Base-by-base conservation (phyloP, 306 rosid genomes). In the Rubus parviflorus region DNA sequence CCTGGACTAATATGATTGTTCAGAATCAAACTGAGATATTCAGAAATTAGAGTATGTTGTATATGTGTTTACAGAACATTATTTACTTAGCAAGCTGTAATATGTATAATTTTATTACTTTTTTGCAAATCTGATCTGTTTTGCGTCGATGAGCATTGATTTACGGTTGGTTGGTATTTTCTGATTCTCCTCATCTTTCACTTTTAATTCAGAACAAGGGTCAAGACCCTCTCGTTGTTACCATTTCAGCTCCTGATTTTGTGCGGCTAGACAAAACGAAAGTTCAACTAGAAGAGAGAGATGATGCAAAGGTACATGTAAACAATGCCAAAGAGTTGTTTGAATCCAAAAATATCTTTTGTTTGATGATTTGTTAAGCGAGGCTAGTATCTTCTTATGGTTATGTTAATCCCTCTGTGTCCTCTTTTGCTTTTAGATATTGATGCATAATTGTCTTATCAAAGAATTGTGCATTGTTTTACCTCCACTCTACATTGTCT, bases 141-240 rank as follows among this genome's bases (percentile, higher is more conserved):
- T 43, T 58, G 6, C 45, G 52, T 78, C 58, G 7, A 15, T 37
- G 17, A 40, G 45, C 68, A 30, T 70, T 49, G 61, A 56, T 16
- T 12, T 51, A 52, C 11, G 46, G 37, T 72, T 30, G 35, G 35
- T 30, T 66, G 42, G 20, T 25, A 47, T 65, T 61, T 80, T 74
- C 90, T 82, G 85, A 87, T 6, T 80, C 88, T 75, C 90, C 87
- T 13, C 75, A 77, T 49, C 85, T 87, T 38, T 82, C 81, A 14
- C 85, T 87, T 79, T 81, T 87, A 68, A 80, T 87, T 77, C 88
- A 80, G 85, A 87, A 87, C 83, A 82, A 84, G 78, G 87, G 82
- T 54, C 75, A 81, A 62, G 71, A 68, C 48, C 63, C 83, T 68
- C 82, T 80, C 5, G 17, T 52, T 20, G 78, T 82, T 46, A 61